Evolutionary conservation across 352 stramenopile genomes (phyloP).

Genomic region (Globisporangium nunn): DNA sequence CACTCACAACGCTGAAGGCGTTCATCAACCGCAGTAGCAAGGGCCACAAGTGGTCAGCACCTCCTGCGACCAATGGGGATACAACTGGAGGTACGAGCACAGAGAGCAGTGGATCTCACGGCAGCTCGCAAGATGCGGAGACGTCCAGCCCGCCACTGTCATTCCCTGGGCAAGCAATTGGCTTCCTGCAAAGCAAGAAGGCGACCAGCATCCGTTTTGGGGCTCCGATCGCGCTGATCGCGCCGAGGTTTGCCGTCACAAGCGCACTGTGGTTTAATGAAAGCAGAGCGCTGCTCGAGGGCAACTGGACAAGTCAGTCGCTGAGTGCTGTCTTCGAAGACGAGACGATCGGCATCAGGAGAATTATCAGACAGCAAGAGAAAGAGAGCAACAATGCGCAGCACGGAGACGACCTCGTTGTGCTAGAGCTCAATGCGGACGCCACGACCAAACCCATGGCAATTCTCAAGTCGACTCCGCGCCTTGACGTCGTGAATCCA

Average conservation of each 20-base stretch:
- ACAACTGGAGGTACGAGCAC: too few relatives aligned
- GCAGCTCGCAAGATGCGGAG: not conserved
- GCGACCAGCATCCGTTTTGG: not conserved
- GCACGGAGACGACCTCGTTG: not conserved
- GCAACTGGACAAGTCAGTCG: not conserved
- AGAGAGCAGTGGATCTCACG: not conserved
- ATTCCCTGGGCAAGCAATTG: not conserved
- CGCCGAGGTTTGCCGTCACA: conserved; percentile 5
- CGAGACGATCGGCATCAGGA: conserved; percentile 3
- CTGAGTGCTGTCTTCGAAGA: not conserved
- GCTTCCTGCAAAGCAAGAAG: not conserved
- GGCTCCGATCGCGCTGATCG: conserved; percentile 4
- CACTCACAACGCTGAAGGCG: not conserved
- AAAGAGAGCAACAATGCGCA: not conserved
- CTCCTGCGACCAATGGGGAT: not conserved
- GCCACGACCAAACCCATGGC: not conserved
- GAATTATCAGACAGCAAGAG: not conserved
- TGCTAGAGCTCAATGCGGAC: conserved; percentile 1
- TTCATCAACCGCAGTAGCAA: not conserved
- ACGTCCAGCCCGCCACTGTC: not conserved
- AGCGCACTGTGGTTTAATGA: conserved; percentile 1
- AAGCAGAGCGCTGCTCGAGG: not conserved
- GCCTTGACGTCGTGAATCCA: not conserved
- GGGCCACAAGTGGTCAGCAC: not conserved
- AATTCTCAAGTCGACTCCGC: not conserved